Conservation (phyloP, 768 basidiomycete genomes). For the Rhizopogon vinicolor region DNA sequence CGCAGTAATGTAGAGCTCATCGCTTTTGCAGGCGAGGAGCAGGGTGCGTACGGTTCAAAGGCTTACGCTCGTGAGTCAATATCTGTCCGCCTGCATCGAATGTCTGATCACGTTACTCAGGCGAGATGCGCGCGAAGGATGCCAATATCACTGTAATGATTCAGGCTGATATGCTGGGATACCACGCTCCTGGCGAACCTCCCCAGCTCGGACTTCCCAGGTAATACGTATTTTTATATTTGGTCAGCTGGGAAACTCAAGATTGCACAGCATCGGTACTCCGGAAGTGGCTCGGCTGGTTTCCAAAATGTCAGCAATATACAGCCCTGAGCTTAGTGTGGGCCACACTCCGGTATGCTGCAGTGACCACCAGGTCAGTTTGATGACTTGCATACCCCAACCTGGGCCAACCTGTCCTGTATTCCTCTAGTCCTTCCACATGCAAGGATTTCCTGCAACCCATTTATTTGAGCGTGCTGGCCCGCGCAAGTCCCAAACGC, state of each 20-base stretch:
- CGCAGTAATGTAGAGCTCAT: slow-evolving; percentile 74
- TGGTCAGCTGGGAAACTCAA: too few species aligned
- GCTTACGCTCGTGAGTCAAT: slow-evolving; percentile 71
- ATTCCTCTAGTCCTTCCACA: slow-evolving; percentile 60
- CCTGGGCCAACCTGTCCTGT: neutral
- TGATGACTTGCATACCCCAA: neutral
- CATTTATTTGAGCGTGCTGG: slow-evolving; percentile 88
- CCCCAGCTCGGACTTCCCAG: slow-evolving; percentile 79
- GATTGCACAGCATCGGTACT: slow-evolving; percentile 61
- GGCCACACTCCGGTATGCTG: slow-evolving; percentile 79
- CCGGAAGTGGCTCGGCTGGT: slow-evolving; percentile 74
- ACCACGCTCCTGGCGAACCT: slow-evolving; percentile 74
- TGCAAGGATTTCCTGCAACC: slow-evolving; percentile 81
- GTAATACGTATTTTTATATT: slow-evolving; percentile 35
- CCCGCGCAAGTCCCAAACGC: slow-evolving; percentile 39
- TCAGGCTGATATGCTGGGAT: slow-evolving; percentile 92
- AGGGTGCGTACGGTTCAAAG: slow-evolving; percentile 75
- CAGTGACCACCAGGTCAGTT: slow-evolving; percentile 78
- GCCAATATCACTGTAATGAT: slow-evolving; percentile 79
- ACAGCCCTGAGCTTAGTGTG: slow-evolving; percentile 74
- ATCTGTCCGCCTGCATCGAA: neutral
- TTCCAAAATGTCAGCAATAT: slow-evolving; percentile 68
- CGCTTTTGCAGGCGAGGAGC: slow-evolving; percentile 90
- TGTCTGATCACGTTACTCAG: slow-evolving; percentile 28
- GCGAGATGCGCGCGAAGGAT: slow-evolving; percentile 47